Percentiles rank a stretch among this genome's conserved stretches.
Conservation (phyloP, 2,329 filamentous ascomycete genomes). For the Leptosphaerulina australis region DNA sequence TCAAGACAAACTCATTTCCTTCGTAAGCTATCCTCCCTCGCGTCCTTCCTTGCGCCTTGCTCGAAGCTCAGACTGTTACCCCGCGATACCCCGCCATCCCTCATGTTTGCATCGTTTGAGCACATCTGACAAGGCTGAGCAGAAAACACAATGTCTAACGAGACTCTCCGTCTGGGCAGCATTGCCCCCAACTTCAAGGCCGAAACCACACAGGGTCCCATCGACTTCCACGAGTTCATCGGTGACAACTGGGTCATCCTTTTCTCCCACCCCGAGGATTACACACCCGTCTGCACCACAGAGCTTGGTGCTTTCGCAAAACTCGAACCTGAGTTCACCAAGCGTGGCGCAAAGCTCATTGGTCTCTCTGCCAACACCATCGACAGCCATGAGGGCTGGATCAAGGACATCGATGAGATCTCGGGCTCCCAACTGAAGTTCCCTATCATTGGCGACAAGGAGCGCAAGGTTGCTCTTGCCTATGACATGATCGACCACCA, state of each 20-base stretch:
- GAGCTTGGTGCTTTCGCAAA: constrained; percentile 69
- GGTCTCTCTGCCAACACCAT: constrained; percentile 60
- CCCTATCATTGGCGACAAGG: constrained; percentile 61
- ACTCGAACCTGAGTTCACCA: constrained; percentile 68
- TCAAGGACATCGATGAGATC: constrained; percentile 61
- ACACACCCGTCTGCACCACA: constrained; percentile 66
- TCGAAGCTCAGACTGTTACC: constrained; percentile 9
- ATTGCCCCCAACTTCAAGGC: constrained; percentile 72
- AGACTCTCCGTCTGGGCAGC: constrained; percentile 67
- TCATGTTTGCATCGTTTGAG: constrained; percentile 38
- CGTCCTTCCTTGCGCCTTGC: not conserved
- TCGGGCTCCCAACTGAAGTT: constrained; percentile 55
- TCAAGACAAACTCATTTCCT: constrained; percentile 6
- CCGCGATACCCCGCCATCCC: constrained; percentile 39
- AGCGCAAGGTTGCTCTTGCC: constrained; percentile 57
- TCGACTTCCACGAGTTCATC: constrained; percentile 75
- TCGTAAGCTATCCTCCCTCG: constrained; percentile 5
- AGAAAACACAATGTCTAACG: constrained; percentile 40
- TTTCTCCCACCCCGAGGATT: constrained; percentile 72
- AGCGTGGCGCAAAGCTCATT: constrained; percentile 67
- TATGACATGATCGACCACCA: constrained; percentile 62
- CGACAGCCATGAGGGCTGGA: constrained; percentile 58
- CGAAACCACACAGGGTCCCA: constrained; percentile 68
- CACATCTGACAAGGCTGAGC: constrained; percentile 22
- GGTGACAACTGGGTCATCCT: constrained; percentile 72